Evolutionary conservation across 495 filamentous ascomycete genomes (phyloP).

Genomic region (Penicillium argentinense): DNA sequence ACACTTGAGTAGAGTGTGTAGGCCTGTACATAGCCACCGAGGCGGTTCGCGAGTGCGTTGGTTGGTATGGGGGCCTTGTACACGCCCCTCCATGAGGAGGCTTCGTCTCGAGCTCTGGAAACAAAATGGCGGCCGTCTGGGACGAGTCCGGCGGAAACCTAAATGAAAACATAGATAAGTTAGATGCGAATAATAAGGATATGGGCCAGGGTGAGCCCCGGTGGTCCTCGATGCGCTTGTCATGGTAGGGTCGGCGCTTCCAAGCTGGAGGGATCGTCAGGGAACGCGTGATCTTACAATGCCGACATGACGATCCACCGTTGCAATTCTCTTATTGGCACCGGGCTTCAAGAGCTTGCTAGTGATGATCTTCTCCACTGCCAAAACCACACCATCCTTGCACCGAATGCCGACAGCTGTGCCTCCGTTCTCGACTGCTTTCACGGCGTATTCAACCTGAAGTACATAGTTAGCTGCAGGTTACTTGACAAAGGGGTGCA

Average conservation of each 20-base stretch:
- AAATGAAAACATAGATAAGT: slow-evolving; percentile 3
- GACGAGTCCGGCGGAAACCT: slow-evolving; percentile 92
- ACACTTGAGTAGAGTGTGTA: slow-evolving; percentile 97
- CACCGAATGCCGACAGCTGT: slow-evolving; percentile 95
- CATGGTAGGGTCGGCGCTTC: not conserved
- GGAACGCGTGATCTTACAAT: slow-evolving; percentile 60
- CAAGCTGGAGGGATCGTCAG: not conserved
- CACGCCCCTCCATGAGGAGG: slow-evolving; percentile 77
- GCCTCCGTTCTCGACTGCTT: slow-evolving; percentile 97
- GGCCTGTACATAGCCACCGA: slow-evolving; percentile 93
- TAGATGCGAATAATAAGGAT: not conserved
- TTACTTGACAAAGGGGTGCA: too few relatives aligned
- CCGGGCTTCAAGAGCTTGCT: slow-evolving; percentile 92
- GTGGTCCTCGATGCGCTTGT: too few relatives aligned
- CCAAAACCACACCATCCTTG: slow-evolving; percentile 94
- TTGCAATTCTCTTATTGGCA: slow-evolving; percentile 95
- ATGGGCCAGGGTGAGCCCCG: too few relatives aligned
- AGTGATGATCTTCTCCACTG: slow-evolving; percentile 92
- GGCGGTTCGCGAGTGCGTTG: slow-evolving; percentile 79
- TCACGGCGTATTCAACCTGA: slow-evolving; percentile 94
- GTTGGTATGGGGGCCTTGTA: slow-evolving; percentile 92
- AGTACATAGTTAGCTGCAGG: slow-evolving; percentile 8
- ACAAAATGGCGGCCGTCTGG: slow-evolving; percentile 96
- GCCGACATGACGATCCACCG: slow-evolving; percentile 89
- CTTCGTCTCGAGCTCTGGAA: slow-evolving; percentile 90